Percentiles rank a stretch among this genome's conserved stretches.
Conservation (phyloP, 1,284 basidiomycete species). For the Tilletia walkeri region DNA sequence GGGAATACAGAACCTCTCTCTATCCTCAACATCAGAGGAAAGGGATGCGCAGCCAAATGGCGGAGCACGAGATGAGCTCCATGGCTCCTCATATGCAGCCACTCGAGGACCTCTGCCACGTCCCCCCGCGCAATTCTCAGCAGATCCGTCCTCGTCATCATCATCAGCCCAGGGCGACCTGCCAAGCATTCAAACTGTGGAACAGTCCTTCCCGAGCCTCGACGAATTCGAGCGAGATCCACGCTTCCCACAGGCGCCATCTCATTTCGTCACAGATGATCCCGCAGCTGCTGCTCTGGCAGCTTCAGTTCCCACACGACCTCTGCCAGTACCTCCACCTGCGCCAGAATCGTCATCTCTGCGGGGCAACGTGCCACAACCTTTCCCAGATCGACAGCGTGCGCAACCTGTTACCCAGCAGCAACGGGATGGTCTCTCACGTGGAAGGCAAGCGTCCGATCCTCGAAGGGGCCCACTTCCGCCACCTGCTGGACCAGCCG, state of each 20-base stretch:
- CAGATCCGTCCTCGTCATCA: neutral
- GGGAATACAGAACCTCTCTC: neutral
- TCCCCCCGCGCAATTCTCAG: neutral
- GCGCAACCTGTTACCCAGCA: slow-evolving; percentile 19
- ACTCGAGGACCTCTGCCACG: neutral
- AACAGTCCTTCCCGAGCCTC: slow-evolving; percentile 37
- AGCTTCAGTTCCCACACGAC: slow-evolving; percentile 6
- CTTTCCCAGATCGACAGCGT: slow-evolving; percentile 25
- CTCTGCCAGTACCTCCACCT: slow-evolving; percentile 15
- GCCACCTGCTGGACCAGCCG: slow-evolving; percentile 9
- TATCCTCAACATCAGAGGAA: neutral
- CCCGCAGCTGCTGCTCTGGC: slow-evolving; percentile 13
- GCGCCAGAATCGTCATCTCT: slow-evolving; percentile 10
- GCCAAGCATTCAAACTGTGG: slow-evolving; percentile 27
- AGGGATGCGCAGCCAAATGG: neutral
- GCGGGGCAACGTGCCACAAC: slow-evolving; percentile 26
- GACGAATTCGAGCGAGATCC: slow-evolving; percentile 37
- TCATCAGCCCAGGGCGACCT: neutral
- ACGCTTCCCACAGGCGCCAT: slow-evolving; percentile 31
- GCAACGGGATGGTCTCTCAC: neutral
- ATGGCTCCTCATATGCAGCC: neutral
- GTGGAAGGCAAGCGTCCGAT: neutral
- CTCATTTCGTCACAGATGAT: slow-evolving; percentile 24
- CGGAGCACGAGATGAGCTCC: neutral
- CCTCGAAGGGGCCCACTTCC: slow-evolving; percentile 7